Evolutionary conservation across 768 basidiomycete genomes (phyloP), one percentile per base, ranked within the genome.

Genomic region (Auriscalpium orientale): DNA sequence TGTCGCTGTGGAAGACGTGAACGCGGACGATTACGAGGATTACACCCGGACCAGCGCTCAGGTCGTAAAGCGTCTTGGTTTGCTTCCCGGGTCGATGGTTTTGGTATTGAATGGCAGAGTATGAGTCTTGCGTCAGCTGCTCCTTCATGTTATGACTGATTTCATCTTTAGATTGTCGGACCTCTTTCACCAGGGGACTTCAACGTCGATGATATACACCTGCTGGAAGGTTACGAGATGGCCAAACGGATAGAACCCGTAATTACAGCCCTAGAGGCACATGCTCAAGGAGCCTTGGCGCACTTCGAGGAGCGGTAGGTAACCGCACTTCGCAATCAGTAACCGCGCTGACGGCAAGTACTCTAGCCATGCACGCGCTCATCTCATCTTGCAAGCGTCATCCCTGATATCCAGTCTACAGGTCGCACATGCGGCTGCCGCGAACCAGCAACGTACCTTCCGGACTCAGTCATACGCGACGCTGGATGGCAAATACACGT

Each of bases 101-200:
- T 56, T 98, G 38, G 58, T 95, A 37, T 72, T 90, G 51, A 97
- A 97, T 62, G 95, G 95, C 22, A 76, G 95, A 35, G 92, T 95
- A 65, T 67, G 87, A 72, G 10, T 8, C 15, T 28, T 7, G 28
- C 56, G 2, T 21, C 9, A 56, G 22, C 18, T 22, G 37, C 34
- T 34, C 8, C 6, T 10, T 20, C 54, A 49, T n/a, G 51, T 56
- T 38, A 53, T 45, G 38, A 58, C 47, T 4, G 38, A 15, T 4
- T 28, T 21, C 12, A 7, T 15, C 33, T 28, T 46, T 62, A 95
- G 94, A 70, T 95, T 51, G 72, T 98, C 28, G 90, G 91, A 0
- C 91, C 91, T 0, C 72, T 97, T 38, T 69, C 71, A 11, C 61
- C 70, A 2, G 78, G 75, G 3, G 79, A 80, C 15, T 91, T 98